Evolutionary conservation across 805 yeast species (phyloP), one percentile per base, ranked within the genome.

Genomic region (Blastobotrys chiropterorum): DNA sequence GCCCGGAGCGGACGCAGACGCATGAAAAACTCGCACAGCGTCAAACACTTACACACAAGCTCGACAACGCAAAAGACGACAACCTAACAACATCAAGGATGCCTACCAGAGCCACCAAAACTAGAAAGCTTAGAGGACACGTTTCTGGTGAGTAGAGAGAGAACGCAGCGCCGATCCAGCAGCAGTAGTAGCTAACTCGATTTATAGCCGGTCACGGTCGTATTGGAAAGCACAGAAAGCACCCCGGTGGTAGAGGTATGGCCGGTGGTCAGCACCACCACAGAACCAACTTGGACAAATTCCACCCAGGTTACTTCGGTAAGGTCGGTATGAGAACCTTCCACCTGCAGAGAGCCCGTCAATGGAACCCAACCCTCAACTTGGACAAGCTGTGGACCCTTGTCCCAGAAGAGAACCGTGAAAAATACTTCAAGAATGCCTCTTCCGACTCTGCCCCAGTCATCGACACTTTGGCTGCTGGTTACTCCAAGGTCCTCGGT

Each of bases 241-340:
- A 87, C 72, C 97, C 99, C 66, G 99, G 99, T 94, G 99, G 99
- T 82, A 90, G 98, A 81, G 99, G 99, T 94, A 92, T 80, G 90
- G 99, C 99, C 76, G 99, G 99, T 92, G 99, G 99, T 89, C 92
- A 82, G 81, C 98, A 92, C 80, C 99, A 94, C 81, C 99, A 94
- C 97, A 89, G 99, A 85, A 90, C 94, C 77, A 94, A 94, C 84
- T 79, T 94, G 82, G 99, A 94, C 79, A 94, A 92, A 80, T 94
- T 87, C 96, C 99, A 94, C 79, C 99, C 99, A 72, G 99, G 99
- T 90, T 94, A 94, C 92, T 94, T 94, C 81, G 99, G 99, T 87
- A 95, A 94, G 83, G 98, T 94, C 75, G 99, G 99, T 90, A 92
- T 92, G 97, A 89, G 99, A 86, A 85, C 86, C 85, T 92, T 85